Base-by-base conservation (phyloP, 441 rosid species). In the Aquilaria agallochum region DNA sequence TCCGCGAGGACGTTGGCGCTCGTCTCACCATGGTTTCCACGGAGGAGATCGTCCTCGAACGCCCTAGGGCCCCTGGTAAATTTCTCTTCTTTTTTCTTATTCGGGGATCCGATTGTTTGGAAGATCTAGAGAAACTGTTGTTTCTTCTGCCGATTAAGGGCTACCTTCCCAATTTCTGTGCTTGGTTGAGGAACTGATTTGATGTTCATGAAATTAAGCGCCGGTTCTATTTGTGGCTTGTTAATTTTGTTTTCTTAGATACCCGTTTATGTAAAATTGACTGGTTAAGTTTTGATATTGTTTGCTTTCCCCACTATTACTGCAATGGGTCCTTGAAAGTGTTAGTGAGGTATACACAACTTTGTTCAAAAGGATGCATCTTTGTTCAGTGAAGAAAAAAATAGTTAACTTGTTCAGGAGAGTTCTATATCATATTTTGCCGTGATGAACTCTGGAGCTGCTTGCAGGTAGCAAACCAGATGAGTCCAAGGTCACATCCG, bases 21-120 rank as follows among this genome's bases (percentile, higher is more conserved):
- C 81, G 78, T 31, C 90, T 92, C 62, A 87, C 96, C 20, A 81
- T 87, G 95, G 90, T 83, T 36, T 92, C 96, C 9, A 87, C 97
- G 2, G 97, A 89, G 67, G 91, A 89, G 77, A 85, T 92, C 63
- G 50, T 85, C 50, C 68, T 92, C 5, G 95, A 92, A 73, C 82
- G 89, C n/a, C 91, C 95, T 5, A 76, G 83, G 31, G 88, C 86
- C 32, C 92, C 83, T 45, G 90, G 90, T 73, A 58, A 33, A 11
- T 52, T 15, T 1, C 8, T 50, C 20, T 6, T 53, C 42, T 8
- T 36, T 36, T 8, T 36, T 36, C 5, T 4, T 36, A 36, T 36
- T 36, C 7, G 47, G 10, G 45, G 2, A 11, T 47, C 31, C 48
- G 36, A 0, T 27, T 36, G 42, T 36, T 20, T 36, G 42, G 7